These are phyloP conservation scores for Termitomyces sp. DNA, from an alignment of 768 basidiomycete genomes.

Conservation along the genomic window DNA sequence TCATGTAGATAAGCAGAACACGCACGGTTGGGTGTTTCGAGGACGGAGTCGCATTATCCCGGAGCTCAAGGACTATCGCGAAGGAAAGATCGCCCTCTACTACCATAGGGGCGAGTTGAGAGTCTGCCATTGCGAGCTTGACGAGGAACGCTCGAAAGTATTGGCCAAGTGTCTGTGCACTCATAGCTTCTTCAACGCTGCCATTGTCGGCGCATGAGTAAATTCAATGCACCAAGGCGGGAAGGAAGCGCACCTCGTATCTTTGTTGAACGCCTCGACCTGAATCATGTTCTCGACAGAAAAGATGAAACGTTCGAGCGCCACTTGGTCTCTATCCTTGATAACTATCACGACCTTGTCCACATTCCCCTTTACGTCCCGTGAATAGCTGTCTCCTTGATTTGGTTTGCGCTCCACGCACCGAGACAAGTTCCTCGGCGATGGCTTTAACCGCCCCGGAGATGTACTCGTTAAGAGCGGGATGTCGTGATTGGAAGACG, in stretches of 20 bases:
- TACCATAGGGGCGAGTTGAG: conserved; percentile 57
- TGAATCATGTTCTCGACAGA: conserved; percentile 78
- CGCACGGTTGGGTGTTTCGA: conserved; percentile 41
- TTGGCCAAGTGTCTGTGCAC: conserved; percentile 54
- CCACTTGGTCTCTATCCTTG: conserved; percentile 71
- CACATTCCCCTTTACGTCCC: conserved; percentile 56
- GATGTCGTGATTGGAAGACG: conserved; percentile 92
- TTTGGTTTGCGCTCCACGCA: conserved; percentile 22
- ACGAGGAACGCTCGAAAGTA: conserved; percentile 81
- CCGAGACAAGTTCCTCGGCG: conserved; percentile 66
- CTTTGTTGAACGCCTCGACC: conserved; percentile 65
- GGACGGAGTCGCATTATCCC: conserved; percentile 56
- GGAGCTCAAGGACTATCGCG: conserved; percentile 76
- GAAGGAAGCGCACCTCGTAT: conserved; percentile 44
- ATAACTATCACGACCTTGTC: conserved; percentile 81
- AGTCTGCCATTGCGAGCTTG: conserved; percentile 74
- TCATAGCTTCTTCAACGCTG: conserved; percentile 71
- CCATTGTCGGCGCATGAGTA: background rate
- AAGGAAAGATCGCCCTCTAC: conserved; percentile 68
- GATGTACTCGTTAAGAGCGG: conserved; percentile 83
- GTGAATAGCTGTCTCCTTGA: background rate
- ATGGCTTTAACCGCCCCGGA: conserved; percentile 84
- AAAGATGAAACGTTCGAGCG: conserved; percentile 90
- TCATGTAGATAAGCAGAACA: background rate
- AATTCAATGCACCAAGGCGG: background rate